Evolutionary conservation across 2,329 filamentous ascomycete genomes (phyloP).

Genomic region (Venturia carpophila): DNA sequence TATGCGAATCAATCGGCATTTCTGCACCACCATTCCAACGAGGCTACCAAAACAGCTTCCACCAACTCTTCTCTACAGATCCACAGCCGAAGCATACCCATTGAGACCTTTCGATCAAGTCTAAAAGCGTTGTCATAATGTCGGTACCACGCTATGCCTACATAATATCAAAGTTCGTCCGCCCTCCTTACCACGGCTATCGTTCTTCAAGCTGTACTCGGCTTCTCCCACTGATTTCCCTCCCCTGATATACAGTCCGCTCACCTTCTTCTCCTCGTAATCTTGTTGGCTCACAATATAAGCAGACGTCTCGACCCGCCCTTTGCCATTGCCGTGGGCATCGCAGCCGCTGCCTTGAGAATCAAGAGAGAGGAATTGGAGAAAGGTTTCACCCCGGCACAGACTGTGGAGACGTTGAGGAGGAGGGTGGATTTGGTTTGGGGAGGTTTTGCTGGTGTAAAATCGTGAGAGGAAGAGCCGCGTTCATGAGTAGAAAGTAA

Average conservation of each 20-base stretch:
- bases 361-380: conserved; percentile 42
- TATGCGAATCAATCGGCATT: not conserved
- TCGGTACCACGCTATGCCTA: conserved; percentile 27
- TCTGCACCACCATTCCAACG: not conserved
- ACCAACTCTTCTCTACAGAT: not conserved
- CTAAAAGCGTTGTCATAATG: conserved; percentile 22
- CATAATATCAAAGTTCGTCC: conserved; percentile 38
- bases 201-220: not conserved
- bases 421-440: conserved; percentile 24
- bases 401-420: conserved; percentile 28
- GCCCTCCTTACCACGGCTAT: not conserved
- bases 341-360: conserved; percentile 35
- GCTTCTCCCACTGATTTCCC: conserved; percentile 10
- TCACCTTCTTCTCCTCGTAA: not conserved
- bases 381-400: conserved; percentile 24
- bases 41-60: not conserved
- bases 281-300: not conserved
- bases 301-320: conserved; percentile 40
- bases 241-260: not conserved
- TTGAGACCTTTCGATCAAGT: not conserved
- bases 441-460: not conserved
- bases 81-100: not conserved
- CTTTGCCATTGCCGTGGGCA: conserved; percentile 42
- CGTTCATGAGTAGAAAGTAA: not conserved
- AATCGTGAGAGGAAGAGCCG: not conserved